Conservation (phyloP, 2,329 filamentous ascomycete species). For the Monilinia polystroma region DNA sequence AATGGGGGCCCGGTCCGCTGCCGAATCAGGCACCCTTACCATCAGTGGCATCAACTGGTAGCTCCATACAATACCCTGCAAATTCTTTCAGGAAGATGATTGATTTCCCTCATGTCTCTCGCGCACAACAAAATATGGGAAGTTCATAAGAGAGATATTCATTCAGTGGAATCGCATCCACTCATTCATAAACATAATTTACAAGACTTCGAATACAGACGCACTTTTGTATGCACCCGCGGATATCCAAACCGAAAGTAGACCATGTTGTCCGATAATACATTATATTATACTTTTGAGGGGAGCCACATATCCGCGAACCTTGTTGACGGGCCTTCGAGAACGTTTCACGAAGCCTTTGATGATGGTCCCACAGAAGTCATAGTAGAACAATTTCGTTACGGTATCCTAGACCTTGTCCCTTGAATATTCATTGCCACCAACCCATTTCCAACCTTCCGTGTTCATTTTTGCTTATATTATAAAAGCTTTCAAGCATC, state of each 20-base stretch:
- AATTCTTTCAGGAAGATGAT: neutral
- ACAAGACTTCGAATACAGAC: neutral
- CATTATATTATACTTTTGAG: neutral
- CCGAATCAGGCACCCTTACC: conserved; percentile 10
- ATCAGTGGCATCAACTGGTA: neutral
- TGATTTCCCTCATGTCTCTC: conserved; percentile 20
- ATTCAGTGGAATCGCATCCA: conserved; percentile 17
- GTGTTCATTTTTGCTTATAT: neutral
- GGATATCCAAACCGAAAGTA: neutral
- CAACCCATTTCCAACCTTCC: conserved; percentile 11
- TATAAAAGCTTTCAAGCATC: conserved; percentile 5
- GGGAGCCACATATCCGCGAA: conserved; percentile 23
- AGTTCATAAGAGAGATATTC: conserved; percentile 15
- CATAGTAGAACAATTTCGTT: conserved; percentile 7
- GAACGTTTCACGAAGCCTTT: conserved; percentile 35
- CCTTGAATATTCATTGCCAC: neutral
- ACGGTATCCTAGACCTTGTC: conserved; percentile 13
- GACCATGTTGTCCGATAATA: conserved; percentile 1
- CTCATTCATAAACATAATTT: neutral
- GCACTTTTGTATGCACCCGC: conserved; percentile 9
- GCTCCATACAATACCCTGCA: conserved; percentile 12
- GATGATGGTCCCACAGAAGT: neutral
- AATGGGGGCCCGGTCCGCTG: conserved; percentile 7
- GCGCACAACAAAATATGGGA: conserved; percentile 5
- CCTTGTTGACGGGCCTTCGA: conserved; percentile 37